Base-by-base conservation (phyloP, 1,139 yeast species). In the Taphrina pruni region DNA sequence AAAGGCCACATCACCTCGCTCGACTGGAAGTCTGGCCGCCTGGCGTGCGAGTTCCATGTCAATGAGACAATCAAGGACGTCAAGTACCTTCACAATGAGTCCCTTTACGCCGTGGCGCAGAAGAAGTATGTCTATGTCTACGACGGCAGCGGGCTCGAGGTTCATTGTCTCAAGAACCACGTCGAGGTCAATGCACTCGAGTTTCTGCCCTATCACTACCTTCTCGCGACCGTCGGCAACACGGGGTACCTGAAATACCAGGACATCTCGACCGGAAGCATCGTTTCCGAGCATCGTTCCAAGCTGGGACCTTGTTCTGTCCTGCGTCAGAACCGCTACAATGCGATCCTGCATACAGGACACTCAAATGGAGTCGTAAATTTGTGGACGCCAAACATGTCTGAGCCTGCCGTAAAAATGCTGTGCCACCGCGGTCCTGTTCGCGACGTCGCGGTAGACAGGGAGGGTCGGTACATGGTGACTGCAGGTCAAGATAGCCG, bases 1-100 rank as follows among this genome's bases (percentile, higher is more conserved):
- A 92, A 91, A 77, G 99, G 99, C 1, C 99, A 95, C 81, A 87
- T 95, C 68, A 98, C 99, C 0, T 86, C 96, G 4, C 88, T 95
- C 81, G 97, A 95, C 79, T 95, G 99, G 98, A 86, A 96, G 77
- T 86, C 87, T 60, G 98, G 99, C 12, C 82, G 81, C 58, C 80
- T 94, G 60, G 88, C 86, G 70, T 87, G 96, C 67, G 99, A 95
- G 78, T 79, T 95, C 69, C 87, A 90, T 76, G 81, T 95, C 38
- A 88, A 89, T 74, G 99, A 95, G 79, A 91, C 98, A 0, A 90
- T 92, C 9, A 85, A 90, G 76, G 96, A 93, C 0, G 97, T 93
- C 52, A 89, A 92, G 75, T 92, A 88, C 80, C 82, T 95, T 72
- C 97, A 94, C 76, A 91, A 89, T 76, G 96, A 92, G 76, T 97